Percentiles rank a stretch among this genome's conserved stretches.
These are phyloP conservation scores for Claviceps digitariae DNA, from an alignment of 2,329 filamentous ascomycete species.

Conservation along the genomic window DNA sequence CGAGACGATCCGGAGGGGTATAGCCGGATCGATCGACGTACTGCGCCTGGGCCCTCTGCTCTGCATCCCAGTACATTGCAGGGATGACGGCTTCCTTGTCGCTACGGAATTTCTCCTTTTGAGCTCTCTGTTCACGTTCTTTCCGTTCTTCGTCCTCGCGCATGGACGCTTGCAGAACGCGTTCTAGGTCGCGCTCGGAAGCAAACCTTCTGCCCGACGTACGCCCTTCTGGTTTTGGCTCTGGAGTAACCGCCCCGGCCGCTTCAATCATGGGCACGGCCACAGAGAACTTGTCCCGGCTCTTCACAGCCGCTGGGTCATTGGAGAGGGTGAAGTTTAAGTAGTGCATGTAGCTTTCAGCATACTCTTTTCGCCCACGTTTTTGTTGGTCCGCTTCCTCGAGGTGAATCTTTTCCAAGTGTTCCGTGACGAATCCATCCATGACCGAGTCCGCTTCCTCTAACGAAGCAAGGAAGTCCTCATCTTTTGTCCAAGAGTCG, in stretches of 20 bases:
- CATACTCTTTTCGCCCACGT: slow-evolving; percentile 27
- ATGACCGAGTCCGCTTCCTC: slow-evolving; percentile 24
- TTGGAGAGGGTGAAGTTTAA: slow-evolving; percentile 42
- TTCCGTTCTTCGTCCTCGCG: slow-evolving; percentile 56
- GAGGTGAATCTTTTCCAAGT: slow-evolving; percentile 28
- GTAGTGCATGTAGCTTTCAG: slow-evolving; percentile 35
- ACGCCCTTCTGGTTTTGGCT: slow-evolving; percentile 43
- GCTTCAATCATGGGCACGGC: slow-evolving; percentile 22
- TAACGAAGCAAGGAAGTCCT: slow-evolving; percentile 28
- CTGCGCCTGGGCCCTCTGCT: slow-evolving; percentile 42
- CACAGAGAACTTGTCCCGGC: slow-evolving; percentile 38
- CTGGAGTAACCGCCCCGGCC: slow-evolving; percentile 28
- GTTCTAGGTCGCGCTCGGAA: slow-evolving; percentile 60
- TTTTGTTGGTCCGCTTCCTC: slow-evolving; percentile 25
- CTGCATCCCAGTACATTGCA: slow-evolving; percentile 49
- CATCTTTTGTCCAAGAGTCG: slow-evolving; percentile 35
- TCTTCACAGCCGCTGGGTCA: slow-evolving; percentile 40
- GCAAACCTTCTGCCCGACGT: slow-evolving; percentile 44
- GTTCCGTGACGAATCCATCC: slow-evolving; percentile 31
- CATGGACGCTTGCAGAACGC: slow-evolving; percentile 58
- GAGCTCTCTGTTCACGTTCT: slow-evolving; percentile 50
- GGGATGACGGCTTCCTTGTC: slow-evolving; percentile 68
- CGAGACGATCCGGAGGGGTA: slow-evolving; percentile 50
- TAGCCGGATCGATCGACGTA: slow-evolving; percentile 55
- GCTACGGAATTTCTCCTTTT: slow-evolving; percentile 57